Percentiles rank a stretch among this genome's conserved stretches.
Conservation (phyloP, 768 basidiomycete species). For the Suillus bovinus region DNA sequence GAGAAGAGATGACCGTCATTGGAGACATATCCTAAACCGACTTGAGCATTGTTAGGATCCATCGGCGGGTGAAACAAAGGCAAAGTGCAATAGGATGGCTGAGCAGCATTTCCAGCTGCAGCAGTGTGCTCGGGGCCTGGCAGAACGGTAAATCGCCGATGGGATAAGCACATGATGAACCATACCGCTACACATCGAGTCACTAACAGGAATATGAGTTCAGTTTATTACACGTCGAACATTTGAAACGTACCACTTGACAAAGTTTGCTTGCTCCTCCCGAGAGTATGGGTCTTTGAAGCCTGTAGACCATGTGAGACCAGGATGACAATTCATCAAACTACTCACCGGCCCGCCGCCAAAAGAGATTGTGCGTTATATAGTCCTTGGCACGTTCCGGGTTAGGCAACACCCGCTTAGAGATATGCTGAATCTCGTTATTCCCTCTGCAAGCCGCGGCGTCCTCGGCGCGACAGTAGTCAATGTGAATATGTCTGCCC, state of each 20-base stretch:
- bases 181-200: slow-evolving; percentile 52
- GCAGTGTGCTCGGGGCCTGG: slow-evolving; percentile 53
- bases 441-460: slow-evolving; percentile 38
- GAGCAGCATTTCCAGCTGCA: slow-evolving; percentile 36
- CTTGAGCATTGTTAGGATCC: slow-evolving; percentile 26
- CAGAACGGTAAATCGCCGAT: background rate
- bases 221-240: background rate
- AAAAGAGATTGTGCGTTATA: slow-evolving; percentile 54
- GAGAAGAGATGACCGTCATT: slow-evolving; percentile 55
- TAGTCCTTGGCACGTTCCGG: slow-evolving; percentile 51
- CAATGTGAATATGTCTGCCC: slow-evolving; percentile 59
- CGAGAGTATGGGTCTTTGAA: slow-evolving; percentile 66
- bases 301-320: slow-evolving; percentile 32
- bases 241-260: slow-evolving; percentile 45
- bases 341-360: slow-evolving; percentile 55
- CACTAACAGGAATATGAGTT: slow-evolving; percentile 31
- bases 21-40: slow-evolving; percentile 49
- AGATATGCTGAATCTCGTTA: slow-evolving; percentile 48
- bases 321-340: too few species aligned
- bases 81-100: slow-evolving; percentile 55
- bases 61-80: slow-evolving; percentile 51
- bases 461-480: slow-evolving; percentile 49
- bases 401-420: slow-evolving; percentile 42
- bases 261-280: slow-evolving; percentile 55
- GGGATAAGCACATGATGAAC: background rate